A percentile compares a stretch with the other conserved stretches of the same genome.
phyloP scores from a whole-genome alignment of 2,329 filamentous ascomycete species.

The Diaporthe capsici region DNA sequence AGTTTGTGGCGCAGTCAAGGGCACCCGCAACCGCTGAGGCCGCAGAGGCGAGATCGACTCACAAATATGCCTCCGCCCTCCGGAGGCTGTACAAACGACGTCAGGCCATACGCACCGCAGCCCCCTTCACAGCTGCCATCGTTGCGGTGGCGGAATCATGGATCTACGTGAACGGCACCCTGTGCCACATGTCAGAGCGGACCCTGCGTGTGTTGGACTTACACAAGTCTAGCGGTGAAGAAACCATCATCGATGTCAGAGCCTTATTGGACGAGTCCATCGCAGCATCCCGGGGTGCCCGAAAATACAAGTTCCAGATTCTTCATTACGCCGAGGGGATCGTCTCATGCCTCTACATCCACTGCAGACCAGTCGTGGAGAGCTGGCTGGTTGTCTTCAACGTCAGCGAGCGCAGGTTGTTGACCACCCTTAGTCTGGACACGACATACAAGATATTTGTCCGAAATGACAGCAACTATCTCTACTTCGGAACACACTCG shows the following conservation, averaged over 20 bases:
- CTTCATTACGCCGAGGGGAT: slow-evolving; percentile 71
- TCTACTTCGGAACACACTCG: slow-evolving; percentile 78
- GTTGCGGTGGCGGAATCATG: slow-evolving; percentile 73
- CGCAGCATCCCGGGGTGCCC: slow-evolving; percentile 51
- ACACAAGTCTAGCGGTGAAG: slow-evolving; percentile 60
- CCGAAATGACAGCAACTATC: slow-evolving; percentile 71
- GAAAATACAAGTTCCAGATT: slow-evolving; percentile 64
- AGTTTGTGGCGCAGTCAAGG: slow-evolving; percentile 49
- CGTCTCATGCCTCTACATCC: slow-evolving; percentile 69
- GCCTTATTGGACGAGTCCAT: slow-evolving; percentile 55
- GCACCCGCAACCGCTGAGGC: slow-evolving; percentile 52
- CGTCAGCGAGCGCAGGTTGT: slow-evolving; percentile 54
- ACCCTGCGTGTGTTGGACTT: slow-evolving; percentile 72
- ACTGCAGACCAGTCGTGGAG: slow-evolving; percentile 53
- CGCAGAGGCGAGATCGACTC: slow-evolving; percentile 48
- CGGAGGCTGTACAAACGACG: slow-evolving; percentile 73
- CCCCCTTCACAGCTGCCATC: slow-evolving; percentile 73
- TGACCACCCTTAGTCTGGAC: slow-evolving; percentile 57
- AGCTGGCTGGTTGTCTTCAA: slow-evolving; percentile 69
- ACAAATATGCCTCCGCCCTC: slow-evolving; percentile 65
- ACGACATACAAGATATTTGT: slow-evolving; percentile 74
- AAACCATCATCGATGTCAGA: slow-evolving; percentile 70
- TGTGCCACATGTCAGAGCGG: slow-evolving; percentile 72
- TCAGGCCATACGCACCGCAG: slow-evolving; percentile 70
- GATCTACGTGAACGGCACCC: slow-evolving; percentile 72